Percentiles rank a stretch among this genome's conserved stretches.
These are phyloP conservation scores for Zygnema cylindricum DNA, from an alignment of 139 green algal species.

Conservation along the genomic window DNA sequence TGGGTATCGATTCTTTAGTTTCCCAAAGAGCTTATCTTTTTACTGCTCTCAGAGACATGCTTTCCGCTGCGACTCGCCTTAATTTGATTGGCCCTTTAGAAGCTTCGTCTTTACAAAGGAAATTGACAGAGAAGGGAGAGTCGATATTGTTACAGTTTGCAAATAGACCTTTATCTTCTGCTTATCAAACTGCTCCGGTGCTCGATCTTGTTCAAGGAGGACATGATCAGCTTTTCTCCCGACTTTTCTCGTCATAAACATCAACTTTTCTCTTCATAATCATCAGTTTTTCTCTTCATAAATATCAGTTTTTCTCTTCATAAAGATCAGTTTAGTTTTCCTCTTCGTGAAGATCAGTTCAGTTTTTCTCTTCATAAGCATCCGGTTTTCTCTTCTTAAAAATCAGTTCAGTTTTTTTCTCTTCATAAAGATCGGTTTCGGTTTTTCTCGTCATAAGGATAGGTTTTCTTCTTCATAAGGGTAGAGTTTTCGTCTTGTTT, in stretches of 20 bases:
- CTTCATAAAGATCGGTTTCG: no score
- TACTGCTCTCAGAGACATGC: slow-evolving; percentile 42
- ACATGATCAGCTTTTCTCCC: slow-evolving; percentile 35
- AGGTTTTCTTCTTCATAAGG: no score
- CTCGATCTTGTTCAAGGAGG: slow-evolving; percentile 44
- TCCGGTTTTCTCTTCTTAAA: no score
- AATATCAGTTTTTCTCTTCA: no score
- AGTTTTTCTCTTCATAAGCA: no score
- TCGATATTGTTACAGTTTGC: background rate
- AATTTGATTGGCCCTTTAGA: slow-evolving; percentile 59
- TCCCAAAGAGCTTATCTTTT: slow-evolving; percentile 47
- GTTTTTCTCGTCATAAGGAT: no score
- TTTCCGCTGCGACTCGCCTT: slow-evolving; percentile 57
- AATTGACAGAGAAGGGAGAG: slow-evolving; percentile 21
- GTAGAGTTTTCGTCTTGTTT: no score
- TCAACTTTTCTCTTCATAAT: no score
- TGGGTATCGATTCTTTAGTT: background rate
- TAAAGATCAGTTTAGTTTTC: no score
- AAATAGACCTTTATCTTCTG: slow-evolving; percentile 5
- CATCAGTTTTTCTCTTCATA: no score
- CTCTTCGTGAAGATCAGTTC: no score
- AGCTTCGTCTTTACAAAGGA: slow-evolving; percentile 31
- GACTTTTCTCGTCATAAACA: slow-evolving; percentile 41
- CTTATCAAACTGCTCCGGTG: slow-evolving; percentile 31
- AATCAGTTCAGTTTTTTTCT: no score